Percentiles rank a stretch among this genome's conserved stretches.
Conservation (phyloP, 768 basidiomycete genomes). For the Collybia mongolica region DNA sequence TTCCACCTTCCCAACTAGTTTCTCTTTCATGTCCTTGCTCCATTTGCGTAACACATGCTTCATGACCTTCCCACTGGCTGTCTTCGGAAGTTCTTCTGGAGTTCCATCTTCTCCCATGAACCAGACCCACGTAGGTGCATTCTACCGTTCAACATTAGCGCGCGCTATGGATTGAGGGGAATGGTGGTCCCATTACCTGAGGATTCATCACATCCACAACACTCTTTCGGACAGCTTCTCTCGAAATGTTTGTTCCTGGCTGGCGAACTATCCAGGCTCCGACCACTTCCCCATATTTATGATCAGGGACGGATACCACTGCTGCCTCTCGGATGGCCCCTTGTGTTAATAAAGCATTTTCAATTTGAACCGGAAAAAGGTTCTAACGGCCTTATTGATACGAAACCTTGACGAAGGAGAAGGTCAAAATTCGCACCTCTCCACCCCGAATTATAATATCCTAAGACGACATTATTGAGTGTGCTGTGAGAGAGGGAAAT, state of each 20-base stretch:
- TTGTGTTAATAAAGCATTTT: constrained; percentile 64
- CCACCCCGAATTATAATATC: constrained; percentile 88
- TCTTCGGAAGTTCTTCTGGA: constrained; percentile 69
- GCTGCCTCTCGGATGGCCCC: constrained; percentile 68
- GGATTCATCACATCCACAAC: constrained; percentile 72
- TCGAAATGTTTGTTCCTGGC: constrained; percentile 35
- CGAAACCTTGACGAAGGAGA: not conserved
- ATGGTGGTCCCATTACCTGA: constrained; percentile 45
- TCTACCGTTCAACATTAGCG: constrained; percentile 38
- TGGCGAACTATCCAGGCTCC: constrained; percentile 75
- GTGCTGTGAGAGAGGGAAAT: not conserved
- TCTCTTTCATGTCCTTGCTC: constrained; percentile 55
- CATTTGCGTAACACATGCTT: constrained; percentile 75
- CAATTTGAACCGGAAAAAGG: constrained; percentile 82
- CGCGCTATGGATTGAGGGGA: not conserved
- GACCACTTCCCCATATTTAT: constrained; percentile 72
- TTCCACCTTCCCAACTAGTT: constrained; percentile 37
- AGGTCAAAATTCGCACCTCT: constrained; percentile 45
- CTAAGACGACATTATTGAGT: constrained; percentile 25
- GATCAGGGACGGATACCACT: constrained; percentile 69
- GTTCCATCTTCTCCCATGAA: constrained; percentile 68
- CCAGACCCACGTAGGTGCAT: constrained; percentile 82
- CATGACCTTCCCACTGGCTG: constrained; percentile 85
- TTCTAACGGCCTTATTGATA: constrained; percentile 43
- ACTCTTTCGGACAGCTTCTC: constrained; percentile 49